Evolutionary conservation across 345 rosid species (phyloP), one percentile per base, ranked within the genome.

Genomic region (Noccaea bulbosa): DNA sequence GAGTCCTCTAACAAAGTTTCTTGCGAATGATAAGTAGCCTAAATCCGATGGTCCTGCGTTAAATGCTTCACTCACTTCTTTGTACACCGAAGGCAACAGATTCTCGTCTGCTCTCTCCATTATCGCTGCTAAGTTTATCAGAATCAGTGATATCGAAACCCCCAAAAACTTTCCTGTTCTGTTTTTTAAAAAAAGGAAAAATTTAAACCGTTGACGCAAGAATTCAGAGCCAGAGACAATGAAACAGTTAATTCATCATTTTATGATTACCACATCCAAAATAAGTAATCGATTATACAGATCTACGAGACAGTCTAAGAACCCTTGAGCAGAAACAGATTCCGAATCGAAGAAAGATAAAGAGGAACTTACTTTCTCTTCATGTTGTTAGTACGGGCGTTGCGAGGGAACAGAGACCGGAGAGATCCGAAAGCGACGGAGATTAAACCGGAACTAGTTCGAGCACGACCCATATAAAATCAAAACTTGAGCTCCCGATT

Each of bases 51-150:
- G 96, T 9, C 99, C 97, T 1, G 93, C 97, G 45, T 76, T 85
- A 77, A 94, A 94, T 33, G 96, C 95, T 83, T 89, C 97, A 51
- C 99, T 94, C 44, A 94, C 96, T 94, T 94, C 99, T 87, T 89
- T 94, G 73, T 94, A 91, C 47, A 94, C 97, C 11, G 99, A 74
- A 3, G 97, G 99, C 27, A 94, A 85, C 30, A 91, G 91, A 77
- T 91, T 94, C 80, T 94, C 99, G 33, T 94, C 99, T 22, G 99
- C 97, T 7, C 93, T 80, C 65, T 94, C 99, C 99, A 94, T 94
- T 35, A 91, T 85, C 37, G 97, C 89, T 57, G 95, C 97, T 84
- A 94, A 63, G 81, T 94, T 91, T 78, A 94, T 94, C 1, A 91
- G 87, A 44, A 94, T 67, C 69, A 94, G 76, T 54, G 99, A 94